phyloP scores from a whole-genome alignment of 352 stramenopile species.

The Phytopythium helicoides region DNA sequence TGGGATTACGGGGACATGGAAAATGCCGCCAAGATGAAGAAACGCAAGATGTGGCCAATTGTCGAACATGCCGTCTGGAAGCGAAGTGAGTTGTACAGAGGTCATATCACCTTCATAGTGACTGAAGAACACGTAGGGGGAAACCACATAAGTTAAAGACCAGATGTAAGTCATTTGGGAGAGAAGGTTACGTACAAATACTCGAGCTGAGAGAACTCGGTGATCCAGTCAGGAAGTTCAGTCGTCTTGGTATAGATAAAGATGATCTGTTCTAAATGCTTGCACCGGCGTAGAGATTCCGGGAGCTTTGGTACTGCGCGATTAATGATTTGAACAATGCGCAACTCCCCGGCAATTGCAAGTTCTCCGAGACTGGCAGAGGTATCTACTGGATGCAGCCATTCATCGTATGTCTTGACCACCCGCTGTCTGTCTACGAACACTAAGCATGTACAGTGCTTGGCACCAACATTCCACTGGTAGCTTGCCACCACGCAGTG shows the following conservation, averaged over 20 bases:
- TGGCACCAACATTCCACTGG: conserved; percentile 28
- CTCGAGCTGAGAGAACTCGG: conserved; percentile 22
- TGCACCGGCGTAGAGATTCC: conserved; percentile 24
- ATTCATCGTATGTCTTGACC: conserved; percentile 30
- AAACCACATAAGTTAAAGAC: background rate
- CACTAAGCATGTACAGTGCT: conserved; percentile 35
- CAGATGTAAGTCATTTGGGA: background rate
- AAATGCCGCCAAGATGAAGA: conserved; percentile 26
- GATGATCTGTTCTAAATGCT: conserved; percentile 29
- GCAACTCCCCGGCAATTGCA: conserved; percentile 28
- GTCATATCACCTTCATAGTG: conserved; percentile 36
- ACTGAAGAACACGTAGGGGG: conserved; percentile 6
- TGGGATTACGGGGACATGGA: conserved; percentile 19
- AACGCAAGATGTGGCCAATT: conserved; percentile 33
- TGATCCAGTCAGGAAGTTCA: conserved; percentile 20
- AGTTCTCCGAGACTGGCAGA: conserved; percentile 22
- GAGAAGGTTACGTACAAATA: conserved; percentile 33
- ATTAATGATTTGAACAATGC: conserved; percentile 47
- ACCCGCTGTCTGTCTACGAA: conserved; percentile 31
- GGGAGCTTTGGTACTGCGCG: conserved; percentile 29
- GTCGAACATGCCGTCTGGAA: conserved; percentile 21
- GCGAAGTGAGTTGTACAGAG: conserved; percentile 10
- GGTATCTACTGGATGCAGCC: conserved; percentile 31
- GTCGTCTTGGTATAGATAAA: conserved; percentile 33
- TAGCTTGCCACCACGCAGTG: conserved; percentile 45